Percentiles rank a stretch among this genome's conserved stretches.
These are phyloP conservation scores for Trichophyton schoenleinii DNA, from an alignment of 2,329 filamentous ascomycete species.

Conservation along the genomic window DNA sequence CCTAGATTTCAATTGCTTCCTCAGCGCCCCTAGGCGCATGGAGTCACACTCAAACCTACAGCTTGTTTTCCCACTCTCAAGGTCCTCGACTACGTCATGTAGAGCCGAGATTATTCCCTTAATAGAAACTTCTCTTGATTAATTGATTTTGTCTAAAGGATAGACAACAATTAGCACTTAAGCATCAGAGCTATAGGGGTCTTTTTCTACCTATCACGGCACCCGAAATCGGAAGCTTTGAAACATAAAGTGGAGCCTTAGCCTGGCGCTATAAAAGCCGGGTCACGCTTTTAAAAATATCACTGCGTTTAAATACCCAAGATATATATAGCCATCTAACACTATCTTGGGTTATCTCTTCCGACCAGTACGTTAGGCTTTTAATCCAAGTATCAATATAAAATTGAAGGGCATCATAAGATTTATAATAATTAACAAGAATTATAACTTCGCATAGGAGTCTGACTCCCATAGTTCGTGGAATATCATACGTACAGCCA, in stretches of 20 bases:
- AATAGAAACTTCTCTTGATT: background rate
- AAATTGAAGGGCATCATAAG: constrained; percentile 12
- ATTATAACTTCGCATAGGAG: constrained; percentile 11
- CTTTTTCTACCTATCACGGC: background rate
- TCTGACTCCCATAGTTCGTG: background rate
- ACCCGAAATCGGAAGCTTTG: background rate
- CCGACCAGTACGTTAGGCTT: background rate
- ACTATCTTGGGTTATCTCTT: background rate
- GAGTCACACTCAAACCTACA: background rate
- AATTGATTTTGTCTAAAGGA: background rate
- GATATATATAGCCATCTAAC: background rate
- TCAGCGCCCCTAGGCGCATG: background rate
- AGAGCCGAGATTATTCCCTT: background rate
- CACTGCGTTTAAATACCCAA: background rate
- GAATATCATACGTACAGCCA: background rate
- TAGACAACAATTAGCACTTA: background rate
- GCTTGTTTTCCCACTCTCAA: background rate
- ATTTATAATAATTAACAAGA: constrained; percentile 16
- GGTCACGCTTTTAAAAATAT: background rate
- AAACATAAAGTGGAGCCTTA: background rate
- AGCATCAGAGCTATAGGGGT: too few relatives aligned
- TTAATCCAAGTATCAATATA: constrained; percentile 13
- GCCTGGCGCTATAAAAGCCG: background rate
- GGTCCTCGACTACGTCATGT: background rate
- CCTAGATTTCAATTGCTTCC: background rate